Conservation (phyloP, 2,329 filamentous ascomycete species). For the Elsinoe fawcettii region DNA sequence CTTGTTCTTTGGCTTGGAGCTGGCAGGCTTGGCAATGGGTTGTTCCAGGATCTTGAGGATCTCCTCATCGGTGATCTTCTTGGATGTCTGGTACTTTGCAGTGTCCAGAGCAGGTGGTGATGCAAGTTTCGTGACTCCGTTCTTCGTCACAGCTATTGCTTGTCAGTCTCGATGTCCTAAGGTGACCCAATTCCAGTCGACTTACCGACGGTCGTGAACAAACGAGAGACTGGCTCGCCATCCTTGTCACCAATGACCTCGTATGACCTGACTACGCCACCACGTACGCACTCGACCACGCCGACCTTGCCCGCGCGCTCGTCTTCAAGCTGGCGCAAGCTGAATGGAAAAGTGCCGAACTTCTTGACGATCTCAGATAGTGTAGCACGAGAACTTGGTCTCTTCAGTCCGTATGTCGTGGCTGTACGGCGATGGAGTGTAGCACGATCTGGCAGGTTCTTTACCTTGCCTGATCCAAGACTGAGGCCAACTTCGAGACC, state of each 20-base stretch:
- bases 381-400: conserved; percentile 83
- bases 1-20: conserved; percentile 75
- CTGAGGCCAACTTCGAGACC: conserved; percentile 94
- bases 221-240: conserved; percentile 69
- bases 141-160: conserved; percentile 81
- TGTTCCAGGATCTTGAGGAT: conserved; percentile 89
- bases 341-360: conserved; percentile 97
- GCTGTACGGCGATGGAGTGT: conserved; percentile 90
- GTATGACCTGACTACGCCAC: conserved; percentile 88
- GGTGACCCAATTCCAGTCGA: conserved; percentile 21
- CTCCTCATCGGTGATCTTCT: conserved; percentile 96
- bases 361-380: conserved; percentile 94
- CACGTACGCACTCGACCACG: conserved; percentile 90
- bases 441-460: conserved; percentile 76
- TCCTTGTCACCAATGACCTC: conserved; percentile 95
- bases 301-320: conserved; percentile 94
- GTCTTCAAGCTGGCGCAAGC: conserved; percentile 89
- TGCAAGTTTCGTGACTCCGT: conserved; percentile 81
- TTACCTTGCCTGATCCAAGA: conserved; percentile 87
- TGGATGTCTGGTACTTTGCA: conserved; percentile 81
- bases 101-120: conserved; percentile 68
- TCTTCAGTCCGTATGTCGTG: conserved; percentile 88
- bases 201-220: conserved; percentile 90
- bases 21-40: conserved; percentile 58
- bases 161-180: conserved; percentile 18